phyloP scores from a whole-genome alignment of 163 green algal species.

The Scenedesmus sp. region DNA sequence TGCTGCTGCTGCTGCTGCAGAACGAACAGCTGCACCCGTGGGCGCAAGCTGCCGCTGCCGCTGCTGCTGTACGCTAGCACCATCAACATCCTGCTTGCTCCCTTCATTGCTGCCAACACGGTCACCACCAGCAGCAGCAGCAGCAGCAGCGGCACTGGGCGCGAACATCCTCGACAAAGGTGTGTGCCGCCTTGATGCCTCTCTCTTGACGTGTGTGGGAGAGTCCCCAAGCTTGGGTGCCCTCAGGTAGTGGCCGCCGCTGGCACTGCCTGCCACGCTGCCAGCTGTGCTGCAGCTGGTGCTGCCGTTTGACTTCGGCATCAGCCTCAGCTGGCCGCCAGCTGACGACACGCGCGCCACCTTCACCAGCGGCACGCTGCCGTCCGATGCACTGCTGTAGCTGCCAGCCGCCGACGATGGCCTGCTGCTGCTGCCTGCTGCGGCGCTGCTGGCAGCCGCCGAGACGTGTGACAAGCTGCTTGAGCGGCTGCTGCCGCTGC shows the following conservation, averaged over 20 bases:
- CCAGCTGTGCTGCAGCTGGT: not conserved
- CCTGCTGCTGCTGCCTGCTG: not conserved
- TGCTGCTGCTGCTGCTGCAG: constrained; percentile 64
- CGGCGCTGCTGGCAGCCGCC: not conserved
- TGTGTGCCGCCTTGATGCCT: not conserved
- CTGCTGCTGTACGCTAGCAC: not conserved
- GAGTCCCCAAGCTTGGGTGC: not conserved
- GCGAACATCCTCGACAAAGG: not conserved
- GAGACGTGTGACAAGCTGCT: not conserved
- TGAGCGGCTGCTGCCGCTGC: not conserved
- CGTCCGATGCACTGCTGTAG: not conserved
- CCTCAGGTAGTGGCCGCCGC: not conserved
- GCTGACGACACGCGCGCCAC: not conserved
- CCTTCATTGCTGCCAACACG: not conserved
- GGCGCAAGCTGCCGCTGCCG: not conserved
- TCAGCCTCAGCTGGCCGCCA: not conserved
- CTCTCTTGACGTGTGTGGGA: not conserved
- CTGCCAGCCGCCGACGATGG: not conserved
- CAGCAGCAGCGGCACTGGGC: constrained; percentile 22
- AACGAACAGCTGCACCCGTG: not conserved
- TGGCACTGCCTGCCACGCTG: not conserved
- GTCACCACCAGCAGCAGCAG: constrained; percentile 8
- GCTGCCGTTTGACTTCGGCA: not conserved
- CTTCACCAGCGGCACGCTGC: not conserved
- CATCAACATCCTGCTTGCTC: not conserved